These are phyloP conservation scores for Acorus gramineus DNA, from an alignment of 106 monocot genomes.

Conservation along the genomic window DNA sequence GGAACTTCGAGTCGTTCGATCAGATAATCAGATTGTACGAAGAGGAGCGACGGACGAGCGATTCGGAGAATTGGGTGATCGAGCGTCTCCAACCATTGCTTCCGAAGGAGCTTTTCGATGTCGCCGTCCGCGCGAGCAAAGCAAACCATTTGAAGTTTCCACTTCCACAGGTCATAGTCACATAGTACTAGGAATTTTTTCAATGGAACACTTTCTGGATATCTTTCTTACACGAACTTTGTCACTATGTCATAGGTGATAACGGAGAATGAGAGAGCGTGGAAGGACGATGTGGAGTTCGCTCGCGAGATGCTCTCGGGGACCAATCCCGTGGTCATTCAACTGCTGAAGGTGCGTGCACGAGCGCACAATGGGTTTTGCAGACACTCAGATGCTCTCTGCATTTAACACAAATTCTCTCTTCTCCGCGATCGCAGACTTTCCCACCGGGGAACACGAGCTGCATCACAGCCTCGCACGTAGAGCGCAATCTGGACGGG, in stretches of 20 bases:
- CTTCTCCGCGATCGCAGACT: slow-evolving; percentile 13
- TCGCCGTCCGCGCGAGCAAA: slow-evolving; percentile 9
- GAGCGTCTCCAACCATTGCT: slow-evolving; percentile 31
- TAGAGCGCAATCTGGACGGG: slow-evolving; percentile 27
- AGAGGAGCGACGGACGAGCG: not conserved
- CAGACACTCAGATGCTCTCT: too few species aligned
- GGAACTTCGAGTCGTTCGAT: slow-evolving; percentile 44
- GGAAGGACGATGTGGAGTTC: slow-evolving; percentile 66
- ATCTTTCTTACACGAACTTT: too few species aligned
- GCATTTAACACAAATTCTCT: not conserved
- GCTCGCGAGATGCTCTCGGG: slow-evolving; percentile 65
- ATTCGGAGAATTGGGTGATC: slow-evolving; percentile 20
- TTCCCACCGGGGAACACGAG: slow-evolving; percentile 51
- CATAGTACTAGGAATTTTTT: too few species aligned
- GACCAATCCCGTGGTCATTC: slow-evolving; percentile 44
- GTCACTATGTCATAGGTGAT: not conserved
- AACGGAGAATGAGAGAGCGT: slow-evolving; percentile 41
- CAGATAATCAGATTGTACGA: slow-evolving; percentile 39
- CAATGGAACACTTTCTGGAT: too few species aligned
- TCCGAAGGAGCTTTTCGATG: slow-evolving; percentile 35
- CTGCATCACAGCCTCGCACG: slow-evolving; percentile 24
- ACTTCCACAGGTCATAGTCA: slow-evolving; percentile 40
- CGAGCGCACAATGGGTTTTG: too few species aligned
- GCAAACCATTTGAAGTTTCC: slow-evolving; percentile 41
- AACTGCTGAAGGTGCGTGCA: slow-evolving; percentile 27